Conservation (phyloP, 2,329 filamentous ascomycete species). For the Bipolaris victoriae region DNA sequence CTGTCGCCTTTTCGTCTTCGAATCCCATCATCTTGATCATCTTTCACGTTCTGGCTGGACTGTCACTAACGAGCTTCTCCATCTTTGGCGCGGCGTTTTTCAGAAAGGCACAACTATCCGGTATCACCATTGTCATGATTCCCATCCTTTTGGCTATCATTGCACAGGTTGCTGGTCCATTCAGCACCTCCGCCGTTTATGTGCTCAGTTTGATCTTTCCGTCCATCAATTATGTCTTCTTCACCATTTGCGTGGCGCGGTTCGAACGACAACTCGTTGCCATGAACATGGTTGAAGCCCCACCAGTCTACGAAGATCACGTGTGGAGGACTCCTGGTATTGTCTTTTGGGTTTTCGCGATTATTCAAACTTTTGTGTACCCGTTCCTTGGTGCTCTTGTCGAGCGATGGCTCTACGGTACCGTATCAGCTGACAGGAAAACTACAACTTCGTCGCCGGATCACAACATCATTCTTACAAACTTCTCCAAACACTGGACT, state of each 20-base stretch:
- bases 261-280: conserved; percentile 69
- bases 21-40: conserved; percentile 54
- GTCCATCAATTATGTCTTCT: conserved; percentile 87
- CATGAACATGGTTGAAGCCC: conserved; percentile 65
- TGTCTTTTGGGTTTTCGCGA: conserved; percentile 76
- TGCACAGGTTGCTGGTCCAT: conserved; percentile 73
- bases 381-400: conserved; percentile 76
- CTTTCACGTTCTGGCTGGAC: conserved; percentile 76
- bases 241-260: conserved; percentile 76
- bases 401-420: conserved; percentile 78
- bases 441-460: conserved; percentile 46
- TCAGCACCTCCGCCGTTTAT: conserved; percentile 68
- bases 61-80: conserved; percentile 79
- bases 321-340: conserved; percentile 73
- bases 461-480: conserved; percentile 70
- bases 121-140: conserved; percentile 76
- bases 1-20: conserved; percentile 58
- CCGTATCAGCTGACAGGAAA: conserved; percentile 63
- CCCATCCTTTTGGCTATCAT: conserved; percentile 80
- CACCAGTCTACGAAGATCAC: conserved; percentile 57
- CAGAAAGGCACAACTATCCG: conserved; percentile 84
- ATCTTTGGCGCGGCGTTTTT: conserved; percentile 85
- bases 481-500: conserved; percentile 79
- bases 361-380: conserved; percentile 79
- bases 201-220: conserved; percentile 79